Percentiles rank a stretch among this genome's conserved stretches.
These are phyloP conservation scores for Boletus smithii DNA, from an alignment of 1,284 basidiomycete genomes.

Conservation along the genomic window DNA sequence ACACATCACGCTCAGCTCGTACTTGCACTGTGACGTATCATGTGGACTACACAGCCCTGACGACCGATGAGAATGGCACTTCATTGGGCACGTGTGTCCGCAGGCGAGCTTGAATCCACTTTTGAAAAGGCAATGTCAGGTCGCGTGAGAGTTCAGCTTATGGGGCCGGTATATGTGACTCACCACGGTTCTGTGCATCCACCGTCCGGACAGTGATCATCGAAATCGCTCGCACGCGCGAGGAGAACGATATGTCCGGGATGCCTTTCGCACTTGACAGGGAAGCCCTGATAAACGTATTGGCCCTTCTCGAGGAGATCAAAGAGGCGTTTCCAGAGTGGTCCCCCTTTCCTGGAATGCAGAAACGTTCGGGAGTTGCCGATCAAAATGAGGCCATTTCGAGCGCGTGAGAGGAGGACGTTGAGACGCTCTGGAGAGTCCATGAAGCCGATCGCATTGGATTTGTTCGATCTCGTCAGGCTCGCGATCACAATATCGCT, in stretches of 20 bases:
- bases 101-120: slow-evolving; percentile 31
- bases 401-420: slow-evolving; percentile 61
- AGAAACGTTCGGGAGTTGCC: slow-evolving; percentile 59
- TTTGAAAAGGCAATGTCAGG: neutral
- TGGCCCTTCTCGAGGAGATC: slow-evolving; percentile 38
- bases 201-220: slow-evolving; percentile 53
- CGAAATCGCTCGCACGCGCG: slow-evolving; percentile 46
- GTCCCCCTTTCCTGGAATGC: slow-evolving; percentile 47
- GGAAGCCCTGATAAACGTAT: slow-evolving; percentile 56
- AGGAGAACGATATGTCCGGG: slow-evolving; percentile 38
- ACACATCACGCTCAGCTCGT: slow-evolving; percentile 15
- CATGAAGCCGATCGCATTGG: slow-evolving; percentile 64
- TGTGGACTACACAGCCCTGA: slow-evolving; percentile 24
- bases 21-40: slow-evolving; percentile 32
- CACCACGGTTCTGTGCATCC: slow-evolving; percentile 59
- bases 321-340: slow-evolving; percentile 50
- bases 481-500: slow-evolving; percentile 61
- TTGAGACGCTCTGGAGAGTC: slow-evolving; percentile 60
- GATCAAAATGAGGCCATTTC: slow-evolving; percentile 59
- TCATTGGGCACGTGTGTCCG: slow-evolving; percentile 48
- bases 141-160: neutral
- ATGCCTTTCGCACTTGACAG: slow-evolving; percentile 54
- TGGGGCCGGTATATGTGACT: neutral
- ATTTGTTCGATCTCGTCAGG: slow-evolving; percentile 53
- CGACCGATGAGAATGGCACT: slow-evolving; percentile 42